phyloP scores from a whole-genome alignment of 305 asterid species.

The Fraxinus sp. region DNA sequence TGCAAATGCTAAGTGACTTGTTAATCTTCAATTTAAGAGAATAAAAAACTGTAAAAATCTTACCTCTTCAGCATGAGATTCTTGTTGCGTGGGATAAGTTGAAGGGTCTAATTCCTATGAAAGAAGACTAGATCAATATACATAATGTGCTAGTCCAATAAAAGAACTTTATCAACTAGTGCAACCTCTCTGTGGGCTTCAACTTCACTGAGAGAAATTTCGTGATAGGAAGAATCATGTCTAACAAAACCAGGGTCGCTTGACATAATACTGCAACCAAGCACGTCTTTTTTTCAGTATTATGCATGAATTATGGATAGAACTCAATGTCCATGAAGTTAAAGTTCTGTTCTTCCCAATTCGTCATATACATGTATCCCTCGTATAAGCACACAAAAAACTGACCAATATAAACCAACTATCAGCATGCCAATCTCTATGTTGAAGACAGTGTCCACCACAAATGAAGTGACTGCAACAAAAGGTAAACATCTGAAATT shows the following conservation, averaged over 20 bases:
- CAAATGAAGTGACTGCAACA: constrained; percentile 40
- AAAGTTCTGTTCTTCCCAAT: background rate
- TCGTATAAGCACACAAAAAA: constrained; percentile 23
- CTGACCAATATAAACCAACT: constrained; percentile 43
- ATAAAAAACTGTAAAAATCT: constrained; percentile 23
- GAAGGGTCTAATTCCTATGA: constrained; percentile 30
- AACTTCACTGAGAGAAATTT: constrained; percentile 25
- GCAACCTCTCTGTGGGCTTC: constrained; percentile 37
- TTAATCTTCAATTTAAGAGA: background rate
- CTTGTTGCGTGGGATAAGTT: constrained; percentile 23
- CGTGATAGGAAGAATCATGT: constrained; percentile 23
- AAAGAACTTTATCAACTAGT: background rate
- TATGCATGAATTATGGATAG: background rate
- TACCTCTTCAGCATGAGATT: constrained; percentile 35
- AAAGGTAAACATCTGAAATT: constrained; percentile 18
- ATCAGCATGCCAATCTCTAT: constrained; percentile 35
- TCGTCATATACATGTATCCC: background rate
- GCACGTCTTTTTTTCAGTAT: constrained; percentile 11
- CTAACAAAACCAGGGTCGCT: constrained; percentile 47
- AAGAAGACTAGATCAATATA: constrained; percentile 3
- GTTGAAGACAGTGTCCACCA: background rate
- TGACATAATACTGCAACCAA: constrained; percentile 43
- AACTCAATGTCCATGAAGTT: background rate
- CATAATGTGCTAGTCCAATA: background rate
- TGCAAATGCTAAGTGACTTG: background rate